Base-by-base conservation (phyloP, 805 yeast species). In the Saccharomycopsis synnaedendra region DNA sequence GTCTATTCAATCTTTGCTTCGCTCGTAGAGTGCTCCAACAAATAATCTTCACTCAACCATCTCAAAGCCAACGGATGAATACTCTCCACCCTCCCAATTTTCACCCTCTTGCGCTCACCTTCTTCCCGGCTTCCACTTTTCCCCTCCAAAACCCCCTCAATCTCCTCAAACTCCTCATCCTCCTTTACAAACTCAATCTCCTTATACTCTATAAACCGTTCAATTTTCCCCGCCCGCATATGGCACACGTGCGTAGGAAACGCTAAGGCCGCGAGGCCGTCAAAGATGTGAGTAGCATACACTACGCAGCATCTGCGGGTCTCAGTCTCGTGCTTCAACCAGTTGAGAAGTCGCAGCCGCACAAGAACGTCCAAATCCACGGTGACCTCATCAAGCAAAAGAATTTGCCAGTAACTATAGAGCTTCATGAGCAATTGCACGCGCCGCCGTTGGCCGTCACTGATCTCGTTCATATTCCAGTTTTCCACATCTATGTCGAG, bases 241-340 rank as follows among this genome's bases (percentile, higher is more conserved):
- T 93, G 98, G 9, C 81, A 71, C 5, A 93, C 69, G 46, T 83
- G 70, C 37, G 94, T 84, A 32, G 97, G 95, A 96, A 97, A 93
- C 42, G 72, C 70, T 41, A 50, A 45, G 8, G 45, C 32, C 9
- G 86, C 87, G 49, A 93, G 72, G 0, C 98, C 98, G 58, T 93
- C 98, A 63, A 93, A 93, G 43, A 93, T 93, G 59, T 93, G 98
- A 0, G 98, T 93, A 3, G 97, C 93, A 60, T 93, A 93, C 3
- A 90, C 79, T 36, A 93, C 85, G 43, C 88, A 78, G 52, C 94
- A 80, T 19, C 72, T 64, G 50, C 97, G 71, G 0, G 66, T 60
- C 43, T 67, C 68, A 4, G 96, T 86, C 61, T 93, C 98, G n/a
- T 64, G 59, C 54, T 72, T 73, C 56, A 93, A 67, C 60, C 85